Evolutionary conservation across 2,329 filamentous ascomycete species (phyloP).

Genomic region (Chrysoporthe puriensis): DNA sequence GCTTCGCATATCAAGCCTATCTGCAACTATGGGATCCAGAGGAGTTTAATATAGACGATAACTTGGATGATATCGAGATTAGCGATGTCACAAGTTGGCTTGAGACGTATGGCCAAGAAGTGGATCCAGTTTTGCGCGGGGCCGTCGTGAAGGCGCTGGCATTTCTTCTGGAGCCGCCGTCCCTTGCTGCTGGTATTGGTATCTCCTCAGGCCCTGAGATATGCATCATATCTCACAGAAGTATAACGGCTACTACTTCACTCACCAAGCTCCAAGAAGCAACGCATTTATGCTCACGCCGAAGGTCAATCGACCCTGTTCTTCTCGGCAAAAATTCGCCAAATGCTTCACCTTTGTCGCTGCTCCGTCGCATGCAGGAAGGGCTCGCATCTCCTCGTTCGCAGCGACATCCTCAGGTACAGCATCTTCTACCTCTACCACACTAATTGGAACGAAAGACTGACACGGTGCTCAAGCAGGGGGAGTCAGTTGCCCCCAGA

Average conservation of each 20-base stretch:
- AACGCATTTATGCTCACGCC: background rate
- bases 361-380: background rate
- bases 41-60: background rate
- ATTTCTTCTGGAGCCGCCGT: background rate
- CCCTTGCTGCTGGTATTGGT: background rate
- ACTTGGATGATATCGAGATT: background rate
- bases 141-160: background rate
- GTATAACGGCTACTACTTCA: background rate
- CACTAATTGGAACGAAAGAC: no score
- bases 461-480: background rate
- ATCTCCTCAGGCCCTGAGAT: background rate
- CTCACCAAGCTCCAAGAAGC: background rate
- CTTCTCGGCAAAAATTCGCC: background rate
- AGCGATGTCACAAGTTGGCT: background rate
- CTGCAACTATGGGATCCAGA: conserved; percentile 5
- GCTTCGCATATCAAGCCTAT: background rate
- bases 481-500: background rate
- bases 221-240: background rate
- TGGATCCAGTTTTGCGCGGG: background rate
- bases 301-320: background rate
- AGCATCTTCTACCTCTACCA: no score
- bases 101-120: background rate
- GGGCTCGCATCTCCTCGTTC: background rate
- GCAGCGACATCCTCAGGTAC: background rate
- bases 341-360: background rate